Evolutionary conservation across 257 asterid species (phyloP).

Genomic region (Salvia miltiorrhiza): DNA sequence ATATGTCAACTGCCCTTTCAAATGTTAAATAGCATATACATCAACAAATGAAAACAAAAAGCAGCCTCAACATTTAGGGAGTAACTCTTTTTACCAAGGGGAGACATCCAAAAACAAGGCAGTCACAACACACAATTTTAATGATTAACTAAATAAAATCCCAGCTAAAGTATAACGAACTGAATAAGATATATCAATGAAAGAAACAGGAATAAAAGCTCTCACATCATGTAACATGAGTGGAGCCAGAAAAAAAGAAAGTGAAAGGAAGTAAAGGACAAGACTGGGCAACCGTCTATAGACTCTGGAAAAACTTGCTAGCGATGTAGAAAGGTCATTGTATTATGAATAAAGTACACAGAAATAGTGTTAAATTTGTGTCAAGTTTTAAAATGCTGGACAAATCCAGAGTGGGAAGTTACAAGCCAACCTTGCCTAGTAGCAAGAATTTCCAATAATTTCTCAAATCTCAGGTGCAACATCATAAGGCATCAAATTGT

Average conservation of each 20-base stretch:
- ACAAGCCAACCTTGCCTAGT: constrained; percentile 1
- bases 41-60: background rate
- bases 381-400: background rate
- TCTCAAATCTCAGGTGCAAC: background rate
- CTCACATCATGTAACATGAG: background rate
- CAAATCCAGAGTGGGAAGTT: background rate
- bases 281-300: background rate
- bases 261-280: background rate
- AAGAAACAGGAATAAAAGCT: background rate
- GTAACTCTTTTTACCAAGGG: background rate
- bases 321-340: background rate
- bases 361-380: background rate
- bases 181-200: background rate
- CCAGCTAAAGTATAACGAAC: constrained; percentile 12
- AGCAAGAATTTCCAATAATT: constrained; percentile 9
- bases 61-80: background rate
- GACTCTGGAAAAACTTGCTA: background rate
- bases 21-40: background rate
- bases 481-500: background rate
- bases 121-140: background rate
- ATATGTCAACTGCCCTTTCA: background rate
- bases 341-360: background rate
- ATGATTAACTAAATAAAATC: background rate
- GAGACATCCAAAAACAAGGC: background rate
- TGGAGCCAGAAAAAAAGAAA: background rate